Base-by-base conservation (phyloP, 2,329 filamentous ascomycete genomes). In the Penicillium sp. region DNA sequence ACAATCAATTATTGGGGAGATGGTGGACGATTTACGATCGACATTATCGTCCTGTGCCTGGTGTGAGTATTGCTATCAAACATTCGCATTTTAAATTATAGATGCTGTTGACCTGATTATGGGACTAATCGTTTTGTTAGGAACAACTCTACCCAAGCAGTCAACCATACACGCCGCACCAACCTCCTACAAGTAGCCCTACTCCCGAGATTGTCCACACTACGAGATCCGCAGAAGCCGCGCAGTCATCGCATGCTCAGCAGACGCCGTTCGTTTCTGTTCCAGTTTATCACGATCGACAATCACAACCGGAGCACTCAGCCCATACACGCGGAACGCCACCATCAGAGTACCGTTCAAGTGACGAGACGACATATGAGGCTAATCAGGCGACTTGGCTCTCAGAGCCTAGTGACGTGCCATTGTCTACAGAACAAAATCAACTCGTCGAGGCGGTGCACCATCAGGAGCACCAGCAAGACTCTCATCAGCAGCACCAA, bases 1-100 rank as follows among this genome's bases (percentile, higher is more conserved):
- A 93, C 75, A 89, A 91, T 73, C 91, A 97, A 78, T 89, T 98
- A 81, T 80, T 93, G 47, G 90, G 88, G 63, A 87, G 88, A 72
- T 99, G 95, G 95, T 99, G 94, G 94, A 87, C 92, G 49, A 91
- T 96, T 47, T 96, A 96, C 75, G 94, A 98, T 78, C 85, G 87
- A 65, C 93, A 98, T 80, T 93, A 96, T 75, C 84, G 85, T 56
- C 73, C 68, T 46, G 65, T 63, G 45, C 65, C 68, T n/a, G 63
- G 63, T 52, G 68, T 72, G 41, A 66, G 67, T 61, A 17, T n/a
- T 7, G 3, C 35, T n/a, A 11, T 7, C 35, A 9, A 17, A 11
- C 3, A 19, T 8, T n/a, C 9, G 46, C 9, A 19, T 13, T 8
- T 13, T 7, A 29, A 8, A 7, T 13, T 7, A 19, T 3, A 23